These are phyloP conservation scores for Diaporthe vaccinii DNA, from an alignment of 2,329 filamentous ascomycete species.

Conservation along the genomic window DNA sequence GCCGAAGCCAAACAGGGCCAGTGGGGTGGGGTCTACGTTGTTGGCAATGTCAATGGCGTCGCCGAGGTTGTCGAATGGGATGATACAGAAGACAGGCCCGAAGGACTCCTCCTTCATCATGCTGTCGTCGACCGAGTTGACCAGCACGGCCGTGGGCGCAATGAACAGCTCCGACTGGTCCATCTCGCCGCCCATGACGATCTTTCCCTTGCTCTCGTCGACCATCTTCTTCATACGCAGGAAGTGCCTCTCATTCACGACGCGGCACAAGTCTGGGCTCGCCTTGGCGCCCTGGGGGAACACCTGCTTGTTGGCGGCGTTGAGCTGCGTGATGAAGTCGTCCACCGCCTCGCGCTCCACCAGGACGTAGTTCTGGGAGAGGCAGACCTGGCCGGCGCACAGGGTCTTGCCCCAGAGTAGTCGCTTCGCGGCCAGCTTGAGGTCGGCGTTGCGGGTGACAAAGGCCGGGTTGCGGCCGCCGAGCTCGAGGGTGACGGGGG, in stretches of 20 bases:
- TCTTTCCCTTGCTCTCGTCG: constrained; percentile 85
- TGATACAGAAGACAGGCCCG: constrained; percentile 89
- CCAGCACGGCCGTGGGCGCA: constrained; percentile 91
- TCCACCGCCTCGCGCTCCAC: constrained; percentile 81
- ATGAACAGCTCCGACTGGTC: constrained; percentile 87
- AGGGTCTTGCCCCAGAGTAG: constrained; percentile 90
- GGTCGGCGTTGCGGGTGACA: constrained; percentile 85
- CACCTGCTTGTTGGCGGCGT: constrained; percentile 79
- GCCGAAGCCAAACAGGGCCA: constrained; percentile 89
- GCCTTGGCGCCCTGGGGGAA: constrained; percentile 85
- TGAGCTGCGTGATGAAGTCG: constrained; percentile 81
- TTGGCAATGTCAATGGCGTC: constrained; percentile 88
- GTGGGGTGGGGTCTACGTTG: constrained; percentile 83
- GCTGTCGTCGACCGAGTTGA: constrained; percentile 80
- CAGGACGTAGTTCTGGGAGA: constrained; percentile 92
- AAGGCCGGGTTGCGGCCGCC: constrained; percentile 94
- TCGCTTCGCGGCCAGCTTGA: constrained; percentile 83
- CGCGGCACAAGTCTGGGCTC: constrained; percentile 83
- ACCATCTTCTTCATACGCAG: constrained; percentile 90
- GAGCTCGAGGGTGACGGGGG: constrained; percentile 89
- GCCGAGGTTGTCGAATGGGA: constrained; percentile 84
- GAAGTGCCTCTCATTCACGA: constrained; percentile 86
- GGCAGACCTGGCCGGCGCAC: constrained; percentile 91
- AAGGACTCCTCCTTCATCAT: constrained; percentile 90
- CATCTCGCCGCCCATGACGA: constrained; percentile 87